Conservation (phyloP, 1,139 yeast species). For the Lodderomyces jiufengensis region DNA sequence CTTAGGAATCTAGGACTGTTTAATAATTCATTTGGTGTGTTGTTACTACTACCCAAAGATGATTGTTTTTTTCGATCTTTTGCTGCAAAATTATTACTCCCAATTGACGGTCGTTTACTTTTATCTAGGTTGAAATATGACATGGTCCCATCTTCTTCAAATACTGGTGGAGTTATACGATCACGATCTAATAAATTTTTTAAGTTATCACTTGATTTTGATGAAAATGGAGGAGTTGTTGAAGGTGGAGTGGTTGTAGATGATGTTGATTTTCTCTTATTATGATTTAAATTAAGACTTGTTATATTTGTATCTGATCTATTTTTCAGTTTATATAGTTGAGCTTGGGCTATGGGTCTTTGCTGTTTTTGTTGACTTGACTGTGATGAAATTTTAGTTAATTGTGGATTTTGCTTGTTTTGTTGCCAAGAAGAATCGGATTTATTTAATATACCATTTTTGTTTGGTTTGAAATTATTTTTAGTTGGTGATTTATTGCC, state of each 20-base stretch:
- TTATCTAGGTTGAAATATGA: slow-evolving; percentile 3
- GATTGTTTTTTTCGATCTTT: slow-evolving; percentile 1
- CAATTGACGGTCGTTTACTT: no score
- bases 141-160: neutral
- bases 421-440: slow-evolving; percentile 1
- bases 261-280: slow-evolving; percentile 2
- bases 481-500: neutral
- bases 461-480: neutral
- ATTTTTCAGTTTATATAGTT: slow-evolving; percentile 1
- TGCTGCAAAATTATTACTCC: slow-evolving; percentile 5
- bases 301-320: slow-evolving; percentile 4
- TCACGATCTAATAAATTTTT: slow-evolving; percentile 1
- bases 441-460: neutral
- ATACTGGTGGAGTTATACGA: slow-evolving; percentile 3
- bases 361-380: neutral
- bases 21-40: slow-evolving; percentile 8
- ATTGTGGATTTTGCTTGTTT: neutral
- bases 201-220: slow-evolving; percentile 8
- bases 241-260: neutral
- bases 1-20: slow-evolving; percentile 9
- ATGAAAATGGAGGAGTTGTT: slow-evolving; percentile 1
- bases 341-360: no score
- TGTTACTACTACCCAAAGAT: neutral
- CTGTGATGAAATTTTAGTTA: slow-evolving; percentile 1
- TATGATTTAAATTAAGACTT: slow-evolving; percentile 1